These are phyloP conservation scores for Rhodotorula kratochvilovae DNA, from an alignment of 768 basidiomycete genomes.

Conservation along the genomic window DNA sequence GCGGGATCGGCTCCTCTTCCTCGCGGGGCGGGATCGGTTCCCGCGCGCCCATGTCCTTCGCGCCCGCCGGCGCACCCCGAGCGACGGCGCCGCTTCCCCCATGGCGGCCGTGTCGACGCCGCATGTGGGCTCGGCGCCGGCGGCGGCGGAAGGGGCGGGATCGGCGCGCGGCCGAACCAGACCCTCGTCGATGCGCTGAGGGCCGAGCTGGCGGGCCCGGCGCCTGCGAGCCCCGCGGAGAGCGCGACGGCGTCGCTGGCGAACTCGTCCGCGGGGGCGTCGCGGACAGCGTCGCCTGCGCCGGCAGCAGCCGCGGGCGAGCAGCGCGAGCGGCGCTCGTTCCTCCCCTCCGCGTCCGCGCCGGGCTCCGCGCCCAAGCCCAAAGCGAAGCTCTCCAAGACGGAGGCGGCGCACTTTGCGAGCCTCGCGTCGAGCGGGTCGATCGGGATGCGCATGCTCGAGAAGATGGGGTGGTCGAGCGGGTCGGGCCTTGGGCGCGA, in stretches of 20 bases:
- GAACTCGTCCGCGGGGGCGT: neutral
- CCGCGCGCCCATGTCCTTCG: slow-evolving; percentile 14
- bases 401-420: slow-evolving; percentile 75
- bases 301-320: slow-evolving; percentile 46
- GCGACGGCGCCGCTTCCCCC: slow-evolving; percentile 13
- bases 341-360: slow-evolving; percentile 50
- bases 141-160: neutral
- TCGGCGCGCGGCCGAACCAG: slow-evolving; percentile 2
- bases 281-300: slow-evolving; percentile 42
- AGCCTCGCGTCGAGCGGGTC: slow-evolving; percentile 60
- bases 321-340: slow-evolving; percentile 50
- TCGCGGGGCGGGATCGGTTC: neutral
- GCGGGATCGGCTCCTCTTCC: neutral
- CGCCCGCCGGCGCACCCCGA: slow-evolving; percentile 49
- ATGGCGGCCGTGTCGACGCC: slow-evolving; percentile 25
- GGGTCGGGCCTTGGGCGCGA: slow-evolving; percentile 69
- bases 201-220: slow-evolving; percentile 9
- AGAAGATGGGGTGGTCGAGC: slow-evolving; percentile 91
- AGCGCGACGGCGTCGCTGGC: neutral
- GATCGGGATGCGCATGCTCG: slow-evolving; percentile 82
- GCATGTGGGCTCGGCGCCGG: slow-evolving; percentile 17
- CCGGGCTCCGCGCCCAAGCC: slow-evolving; percentile 29
- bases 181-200: slow-evolving; percentile 25
- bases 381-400: slow-evolving; percentile 56
- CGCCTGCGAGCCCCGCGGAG: neutral